Base-by-base conservation (phyloP, 2,329 filamentous ascomycete genomes). In the Graphilbum ipis-grandicollis region DNA sequence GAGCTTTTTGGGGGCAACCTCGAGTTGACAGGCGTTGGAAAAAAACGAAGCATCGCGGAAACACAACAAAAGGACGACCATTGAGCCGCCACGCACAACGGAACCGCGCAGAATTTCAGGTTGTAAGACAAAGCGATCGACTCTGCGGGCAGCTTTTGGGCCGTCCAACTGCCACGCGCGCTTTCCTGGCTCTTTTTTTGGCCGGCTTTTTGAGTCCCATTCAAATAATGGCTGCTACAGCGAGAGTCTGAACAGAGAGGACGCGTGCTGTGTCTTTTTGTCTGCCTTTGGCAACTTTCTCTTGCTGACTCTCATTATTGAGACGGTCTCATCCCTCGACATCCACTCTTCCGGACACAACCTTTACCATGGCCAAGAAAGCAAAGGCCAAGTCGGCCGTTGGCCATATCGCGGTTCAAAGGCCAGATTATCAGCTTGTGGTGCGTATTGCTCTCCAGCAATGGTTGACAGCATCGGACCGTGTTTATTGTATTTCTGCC, bases 151-250 rank as follows among this genome's bases (percentile, higher is more conserved):
- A 17, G n/a, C 29, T 17, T 5, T 31, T n/a, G n/a, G n/a, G n/a
- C n/a, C n/a, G n/a, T n/a, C n/a, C n/a, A n/a, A n/a, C n/a, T n/a
- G n/a, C n/a, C n/a, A n/a, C n/a, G n/a, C 23, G 12, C 23, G 23
- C 23, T 12, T 25, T 12, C 23, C 23, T 25, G 12, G 7, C 23
- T 25, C 8, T 7, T 12, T 12, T 8, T 25, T 25, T 25, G 23
- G 23, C 12, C 6, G 15, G 33, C 13, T 19, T 29, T 22, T 17
- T 18, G 13, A 6, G 5, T 12, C 15, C 12, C 30, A 31, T 35
- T 30, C 39, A 33, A 38, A 37, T 30, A 33, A 44, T 44, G 43
- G 43, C 43, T 31, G 39, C 41, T 36, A 35, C 38, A 19, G 38
- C 36, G 40, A 40, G 39, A 37, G 34, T 41, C 37, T 46, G 42